Evolutionary conservation across 192 early-diverging fungal species (phyloP).

Genomic region (Backusella australiensis): DNA sequence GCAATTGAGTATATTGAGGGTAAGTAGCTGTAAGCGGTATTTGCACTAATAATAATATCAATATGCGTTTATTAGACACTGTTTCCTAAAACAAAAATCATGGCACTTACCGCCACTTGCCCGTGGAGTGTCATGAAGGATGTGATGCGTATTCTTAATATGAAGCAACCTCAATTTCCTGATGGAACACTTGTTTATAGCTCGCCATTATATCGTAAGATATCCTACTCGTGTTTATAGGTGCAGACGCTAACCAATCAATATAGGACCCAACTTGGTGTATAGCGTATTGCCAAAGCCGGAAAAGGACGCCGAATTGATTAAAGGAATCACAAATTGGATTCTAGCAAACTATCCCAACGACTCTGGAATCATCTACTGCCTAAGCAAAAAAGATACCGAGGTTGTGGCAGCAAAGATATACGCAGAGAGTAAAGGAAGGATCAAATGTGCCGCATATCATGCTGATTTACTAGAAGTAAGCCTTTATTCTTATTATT

Average conservation of each 20-base stretch:
- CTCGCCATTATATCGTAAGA: slow-evolving; percentile 15
- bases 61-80: slow-evolving; percentile 17
- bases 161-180: slow-evolving; percentile 30
- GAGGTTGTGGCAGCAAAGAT: slow-evolving; percentile 53
- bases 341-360: slow-evolving; percentile 47
- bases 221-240: neutral
- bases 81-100: slow-evolving; percentile 64
- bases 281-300: slow-evolving; percentile 60
- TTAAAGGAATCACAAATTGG: slow-evolving; percentile 53
- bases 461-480: slow-evolving; percentile 63
- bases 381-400: slow-evolving; percentile 62
- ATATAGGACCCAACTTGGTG: slow-evolving; percentile 49
- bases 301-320: slow-evolving; percentile 34
- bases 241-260: neutral
- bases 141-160: slow-evolving; percentile 51
- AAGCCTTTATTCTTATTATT: neutral
- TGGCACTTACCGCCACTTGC: slow-evolving; percentile 80
- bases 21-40: neutral
- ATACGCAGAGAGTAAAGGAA: slow-evolving; percentile 40
- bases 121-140: slow-evolving; percentile 51
- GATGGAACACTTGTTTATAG: slow-evolving; percentile 5
- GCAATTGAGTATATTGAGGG: slow-evolving; percentile 26
- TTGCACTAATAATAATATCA: neutral
- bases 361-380: slow-evolving; percentile 68
- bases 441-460: slow-evolving; percentile 55